Evolutionary conservation across 2,329 filamentous ascomycete genomes (phyloP).

Genomic region (Exserohilum turcica): DNA sequence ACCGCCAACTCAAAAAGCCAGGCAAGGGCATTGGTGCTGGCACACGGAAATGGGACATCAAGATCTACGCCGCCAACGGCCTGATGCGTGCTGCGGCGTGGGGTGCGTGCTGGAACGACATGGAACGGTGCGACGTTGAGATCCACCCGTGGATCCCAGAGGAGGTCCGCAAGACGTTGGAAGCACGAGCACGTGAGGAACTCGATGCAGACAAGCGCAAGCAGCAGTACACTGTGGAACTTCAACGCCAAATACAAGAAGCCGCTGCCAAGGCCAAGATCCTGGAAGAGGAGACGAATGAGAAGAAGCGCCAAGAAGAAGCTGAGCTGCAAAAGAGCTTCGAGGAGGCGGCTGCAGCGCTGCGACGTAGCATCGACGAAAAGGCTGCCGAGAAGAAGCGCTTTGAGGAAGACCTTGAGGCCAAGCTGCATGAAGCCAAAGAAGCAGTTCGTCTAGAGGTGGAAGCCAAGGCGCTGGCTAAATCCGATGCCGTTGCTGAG

Average conservation of each 20-base stretch:
- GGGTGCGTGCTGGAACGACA: slow-evolving; percentile 93
- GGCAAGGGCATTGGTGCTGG: slow-evolving; percentile 44
- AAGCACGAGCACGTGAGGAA: slow-evolving; percentile 55
- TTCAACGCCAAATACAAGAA: slow-evolving; percentile 40
- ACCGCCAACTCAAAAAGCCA: slow-evolving; percentile 44
- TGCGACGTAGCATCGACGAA: slow-evolving; percentile 34
- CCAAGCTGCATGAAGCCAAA: slow-evolving; percentile 41
- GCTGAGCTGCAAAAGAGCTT: slow-evolving; percentile 33
- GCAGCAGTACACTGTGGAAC: slow-evolving; percentile 36
- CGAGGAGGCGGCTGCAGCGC: slow-evolving; percentile 33
- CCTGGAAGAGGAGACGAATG: slow-evolving; percentile 33
- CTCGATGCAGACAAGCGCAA: slow-evolving; percentile 37
- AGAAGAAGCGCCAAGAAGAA: slow-evolving; percentile 34
- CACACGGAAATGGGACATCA: slow-evolving; percentile 72
- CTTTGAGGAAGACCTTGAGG: slow-evolving; percentile 34
- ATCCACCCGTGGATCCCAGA: slow-evolving; percentile 74
- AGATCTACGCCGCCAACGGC: slow-evolving; percentile 93
- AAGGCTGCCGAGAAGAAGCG: slow-evolving; percentile 35
- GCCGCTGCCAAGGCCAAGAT: slow-evolving; percentile 38
- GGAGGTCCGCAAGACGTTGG: slow-evolving; percentile 64
- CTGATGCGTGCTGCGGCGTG: slow-evolving; percentile 91
- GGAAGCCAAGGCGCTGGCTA: slow-evolving; percentile 36
- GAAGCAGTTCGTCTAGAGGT: slow-evolving; percentile 40
- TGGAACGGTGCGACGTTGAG: slow-evolving; percentile 98
- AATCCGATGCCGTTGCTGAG: slow-evolving; percentile 36